These are phyloP conservation scores for Penicillium pulvis DNA, from an alignment of 495 filamentous ascomycete genomes.

Conservation along the genomic window DNA sequence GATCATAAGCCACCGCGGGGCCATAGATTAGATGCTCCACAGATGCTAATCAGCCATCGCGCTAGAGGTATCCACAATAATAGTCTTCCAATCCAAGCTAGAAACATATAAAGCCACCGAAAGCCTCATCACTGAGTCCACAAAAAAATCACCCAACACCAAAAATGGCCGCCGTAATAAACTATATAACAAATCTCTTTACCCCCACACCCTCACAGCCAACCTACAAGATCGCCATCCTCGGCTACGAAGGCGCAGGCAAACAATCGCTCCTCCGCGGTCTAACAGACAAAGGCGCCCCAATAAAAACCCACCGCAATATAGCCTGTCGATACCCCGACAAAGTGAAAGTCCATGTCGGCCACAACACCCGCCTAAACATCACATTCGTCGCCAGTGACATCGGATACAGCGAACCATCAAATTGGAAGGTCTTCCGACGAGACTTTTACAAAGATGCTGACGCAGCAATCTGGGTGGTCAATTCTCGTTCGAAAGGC, in stretches of 20 bases:
- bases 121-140: not conserved
- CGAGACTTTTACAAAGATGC: constrained; percentile 2
- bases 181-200: not conserved
- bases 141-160: not conserved
- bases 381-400: not conserved
- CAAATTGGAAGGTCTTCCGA: not conserved
- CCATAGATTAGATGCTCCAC: not conserved
- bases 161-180: not conserved
- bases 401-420: not conserved
- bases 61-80: not conserved
- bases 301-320: constrained; percentile 1
- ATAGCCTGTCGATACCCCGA: not conserved
- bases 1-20: not conserved
- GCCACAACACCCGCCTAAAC: not conserved
- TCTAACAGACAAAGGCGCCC: not conserved
- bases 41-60: not conserved
- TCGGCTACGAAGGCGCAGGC: not conserved
- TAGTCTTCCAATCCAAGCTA: not conserved
- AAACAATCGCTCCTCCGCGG: constrained; percentile 1
- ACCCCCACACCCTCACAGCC: not conserved
- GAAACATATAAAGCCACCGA: not conserved
- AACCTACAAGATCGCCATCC: not conserved
- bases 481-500: not conserved
- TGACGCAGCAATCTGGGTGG: constrained; percentile 1
- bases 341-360: not conserved